Percentiles rank a stretch among this genome's conserved stretches.
Evolutionary conservation across 2,329 filamentous ascomycete species (phyloP).

Genomic region (Nigrospora osmanthi): DNA sequence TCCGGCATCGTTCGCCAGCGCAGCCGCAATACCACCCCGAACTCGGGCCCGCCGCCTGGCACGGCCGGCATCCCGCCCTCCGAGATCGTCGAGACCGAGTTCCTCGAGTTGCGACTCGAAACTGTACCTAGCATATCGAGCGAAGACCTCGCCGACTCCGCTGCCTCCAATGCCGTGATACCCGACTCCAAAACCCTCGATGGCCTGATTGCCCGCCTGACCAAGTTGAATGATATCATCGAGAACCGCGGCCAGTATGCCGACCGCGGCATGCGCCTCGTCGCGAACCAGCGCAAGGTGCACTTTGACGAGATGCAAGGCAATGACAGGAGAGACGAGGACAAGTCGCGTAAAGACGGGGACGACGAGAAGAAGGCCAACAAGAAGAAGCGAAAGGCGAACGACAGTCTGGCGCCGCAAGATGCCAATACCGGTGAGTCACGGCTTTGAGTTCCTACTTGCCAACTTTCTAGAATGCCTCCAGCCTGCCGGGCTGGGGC

Average conservation of each 20-base stretch:
- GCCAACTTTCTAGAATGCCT: too few species aligned
- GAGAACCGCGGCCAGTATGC: slow-evolving; percentile 60
- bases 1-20: slow-evolving; percentile 55
- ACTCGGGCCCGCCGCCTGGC: slow-evolving; percentile 37
- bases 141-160: slow-evolving; percentile 63
- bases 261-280: slow-evolving; percentile 65
- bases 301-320: slow-evolving; percentile 43
- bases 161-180: slow-evolving; percentile 46
- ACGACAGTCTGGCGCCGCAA: slow-evolving; percentile 48
- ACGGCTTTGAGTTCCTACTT: too few species aligned
- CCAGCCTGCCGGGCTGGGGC: too few species aligned
- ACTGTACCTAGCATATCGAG: slow-evolving; percentile 52
- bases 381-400: slow-evolving; percentile 72
- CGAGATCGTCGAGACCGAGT: slow-evolving; percentile 52
- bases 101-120: slow-evolving; percentile 56
- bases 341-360: slow-evolving; percentile 37
- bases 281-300: slow-evolving; percentile 59
- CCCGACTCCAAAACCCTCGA: slow-evolving; percentile 58
- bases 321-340: slow-evolving; percentile 40
- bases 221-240: slow-evolving; percentile 57
- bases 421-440: slow-evolving; percentile 31
- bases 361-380: slow-evolving; percentile 51
- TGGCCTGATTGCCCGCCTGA: slow-evolving; percentile 55
- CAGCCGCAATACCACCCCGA: slow-evolving; percentile 73
- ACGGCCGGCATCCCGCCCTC: slow-evolving; percentile 39